phyloP scores from a whole-genome alignment of 1,284 basidiomycete species.

The Cutaneotrichosporon daszewskae region DNA sequence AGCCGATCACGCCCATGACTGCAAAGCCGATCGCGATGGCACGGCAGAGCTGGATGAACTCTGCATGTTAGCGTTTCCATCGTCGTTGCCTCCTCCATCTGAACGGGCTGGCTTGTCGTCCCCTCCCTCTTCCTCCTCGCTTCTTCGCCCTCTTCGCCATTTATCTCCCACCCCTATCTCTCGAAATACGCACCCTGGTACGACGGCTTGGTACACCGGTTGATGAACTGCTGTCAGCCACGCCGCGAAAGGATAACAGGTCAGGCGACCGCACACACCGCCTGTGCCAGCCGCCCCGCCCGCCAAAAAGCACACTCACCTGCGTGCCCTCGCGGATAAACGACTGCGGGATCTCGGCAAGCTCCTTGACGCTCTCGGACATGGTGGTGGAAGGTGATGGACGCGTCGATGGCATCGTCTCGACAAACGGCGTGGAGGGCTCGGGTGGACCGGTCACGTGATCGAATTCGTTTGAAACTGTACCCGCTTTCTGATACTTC shows the following conservation, averaged over 20 bases:
- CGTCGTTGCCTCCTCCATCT: too few relatives aligned
- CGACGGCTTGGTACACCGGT: conserved; percentile 95
- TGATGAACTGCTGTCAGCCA: conserved; percentile 68
- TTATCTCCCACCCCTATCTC: too few relatives aligned
- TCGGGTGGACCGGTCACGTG: too few relatives aligned
- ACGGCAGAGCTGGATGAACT: conserved; percentile 85
- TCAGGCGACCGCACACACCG: not conserved
- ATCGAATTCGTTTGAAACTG: too few relatives aligned
- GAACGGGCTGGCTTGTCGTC: too few relatives aligned
- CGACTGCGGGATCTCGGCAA: conserved; percentile 84
- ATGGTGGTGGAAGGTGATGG: conserved; percentile 52
- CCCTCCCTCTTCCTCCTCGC: too few relatives aligned
- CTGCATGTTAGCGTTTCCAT: conserved; percentile 52
- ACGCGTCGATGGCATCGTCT: too few relatives aligned
- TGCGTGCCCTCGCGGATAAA: conserved; percentile 91
- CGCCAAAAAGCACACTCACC: conserved; percentile 51
- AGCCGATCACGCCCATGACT: conserved; percentile 95
- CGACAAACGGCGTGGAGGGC: too few relatives aligned
- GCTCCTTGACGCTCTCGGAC: conserved; percentile 71
- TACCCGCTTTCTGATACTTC: too few relatives aligned
- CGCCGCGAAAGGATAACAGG: too few relatives aligned
- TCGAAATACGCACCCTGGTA: conserved; percentile 75
- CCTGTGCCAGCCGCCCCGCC: not conserved
- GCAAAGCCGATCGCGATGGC: conserved; percentile 91
- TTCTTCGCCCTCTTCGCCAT: too few relatives aligned